A percentile compares a stretch with the other conserved stretches of the same genome.
Evolutionary conservation across 345 rosid species (phyloP).

Genomic region (Turnera subulata): DNA sequence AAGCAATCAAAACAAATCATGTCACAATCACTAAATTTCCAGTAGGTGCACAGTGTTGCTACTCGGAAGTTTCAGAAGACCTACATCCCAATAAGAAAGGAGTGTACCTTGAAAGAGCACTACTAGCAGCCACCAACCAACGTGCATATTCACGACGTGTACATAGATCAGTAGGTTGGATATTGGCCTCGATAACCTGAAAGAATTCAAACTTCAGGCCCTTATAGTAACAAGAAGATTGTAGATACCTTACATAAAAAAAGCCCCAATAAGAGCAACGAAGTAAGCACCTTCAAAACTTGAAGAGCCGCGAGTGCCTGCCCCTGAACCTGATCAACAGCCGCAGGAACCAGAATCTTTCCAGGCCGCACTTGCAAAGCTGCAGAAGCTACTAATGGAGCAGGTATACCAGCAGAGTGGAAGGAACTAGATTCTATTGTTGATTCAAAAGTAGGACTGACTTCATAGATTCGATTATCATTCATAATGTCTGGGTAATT

Average conservation of each 20-base stretch:
- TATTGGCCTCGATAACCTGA: conserved; percentile 84
- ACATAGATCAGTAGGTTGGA: conserved; percentile 67
- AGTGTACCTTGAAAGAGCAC: conserved; percentile 70
- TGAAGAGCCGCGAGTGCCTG: conserved; percentile 88
- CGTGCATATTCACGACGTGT: conserved; percentile 92
- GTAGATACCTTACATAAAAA: not conserved
- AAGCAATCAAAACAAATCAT: conserved; percentile 25
- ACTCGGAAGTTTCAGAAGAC: conserved; percentile 6
- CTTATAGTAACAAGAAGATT: not conserved
- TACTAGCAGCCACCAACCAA: conserved; percentile 88
- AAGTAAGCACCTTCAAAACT: conserved; percentile 60
- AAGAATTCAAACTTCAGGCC: conserved; percentile 15
- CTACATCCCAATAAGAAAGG: conserved; percentile 18
- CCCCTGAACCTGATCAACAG: conserved; percentile 84
- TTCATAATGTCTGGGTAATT: conserved; percentile 28
- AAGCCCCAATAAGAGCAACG: not conserved
- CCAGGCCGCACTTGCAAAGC: conserved; percentile 68
- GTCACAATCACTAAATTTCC: conserved; percentile 6
- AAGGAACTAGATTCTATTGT: conserved; percentile 33
- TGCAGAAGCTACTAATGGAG: conserved; percentile 66
- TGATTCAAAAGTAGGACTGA: conserved; percentile 28
- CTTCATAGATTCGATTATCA: conserved; percentile 30
- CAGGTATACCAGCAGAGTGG: conserved; percentile 73
- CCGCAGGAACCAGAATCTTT: conserved; percentile 72
- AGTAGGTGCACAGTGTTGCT: conserved; percentile 1